Evolutionary conservation across 2,329 filamentous ascomycete genomes (phyloP).

Genomic region (Fusarium siculi): DNA sequence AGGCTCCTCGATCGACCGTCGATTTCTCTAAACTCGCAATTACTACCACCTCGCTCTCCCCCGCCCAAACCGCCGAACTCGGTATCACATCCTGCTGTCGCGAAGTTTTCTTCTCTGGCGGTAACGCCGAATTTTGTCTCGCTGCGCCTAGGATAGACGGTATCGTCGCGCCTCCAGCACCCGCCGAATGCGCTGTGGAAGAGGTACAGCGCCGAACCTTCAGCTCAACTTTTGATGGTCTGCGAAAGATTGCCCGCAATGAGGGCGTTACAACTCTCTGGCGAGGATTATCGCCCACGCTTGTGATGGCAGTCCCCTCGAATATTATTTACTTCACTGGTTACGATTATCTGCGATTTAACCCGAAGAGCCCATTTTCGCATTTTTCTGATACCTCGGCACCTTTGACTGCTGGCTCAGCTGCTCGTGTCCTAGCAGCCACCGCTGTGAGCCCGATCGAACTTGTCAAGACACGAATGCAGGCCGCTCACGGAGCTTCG

Average conservation of each 20-base stretch:
- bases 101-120: conserved; percentile 96
- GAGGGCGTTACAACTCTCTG: conserved; percentile 89
- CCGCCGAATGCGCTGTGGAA: conserved; percentile 84
- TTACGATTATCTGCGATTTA: conserved; percentile 91
- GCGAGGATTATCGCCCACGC: conserved; percentile 92
- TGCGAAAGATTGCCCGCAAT: conserved; percentile 94
- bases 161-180: conserved; percentile 55
- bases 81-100: conserved; percentile 95
- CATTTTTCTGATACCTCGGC: conserved; percentile 74
- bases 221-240: conserved; percentile 89
- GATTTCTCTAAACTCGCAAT: conserved; percentile 67
- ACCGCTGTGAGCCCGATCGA: conserved; percentile 89
- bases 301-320: conserved; percentile 91
- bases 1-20: conserved; percentile 59
- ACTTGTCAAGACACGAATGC: conserved; percentile 91
- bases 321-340: conserved; percentile 99
- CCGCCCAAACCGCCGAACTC: conserved; percentile 80
- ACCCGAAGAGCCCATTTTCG: conserved; percentile 76
- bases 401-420: conserved; percentile 81
- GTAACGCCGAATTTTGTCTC: conserved; percentile 83
- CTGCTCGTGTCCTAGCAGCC: conserved; percentile 83
- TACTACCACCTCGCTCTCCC: conserved; percentile 68
- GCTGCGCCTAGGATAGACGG: conserved; percentile 69
- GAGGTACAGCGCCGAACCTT: conserved; percentile 85
- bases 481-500: conserved; percentile 73